These are phyloP conservation scores for Carex parvula DNA, from an alignment of 176 grass and related monocot species.

Conservation along the genomic window DNA sequence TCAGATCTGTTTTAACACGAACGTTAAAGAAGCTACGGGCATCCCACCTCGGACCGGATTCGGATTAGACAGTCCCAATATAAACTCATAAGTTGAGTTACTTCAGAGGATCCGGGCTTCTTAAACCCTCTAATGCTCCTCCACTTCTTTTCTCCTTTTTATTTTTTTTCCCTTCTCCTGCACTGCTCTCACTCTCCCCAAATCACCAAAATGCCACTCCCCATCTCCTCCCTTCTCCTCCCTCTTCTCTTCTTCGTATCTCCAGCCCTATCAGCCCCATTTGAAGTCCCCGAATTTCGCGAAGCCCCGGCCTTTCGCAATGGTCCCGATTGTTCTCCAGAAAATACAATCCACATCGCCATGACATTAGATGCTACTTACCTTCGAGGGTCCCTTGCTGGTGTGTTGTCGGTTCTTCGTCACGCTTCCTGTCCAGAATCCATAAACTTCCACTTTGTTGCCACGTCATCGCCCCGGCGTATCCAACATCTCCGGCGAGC, in stretches of 20 bases:
- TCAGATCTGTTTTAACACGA: no score
- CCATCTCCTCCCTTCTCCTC: constrained; percentile 9
- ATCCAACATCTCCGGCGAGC: constrained; percentile 51
- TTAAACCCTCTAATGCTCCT: neutral
- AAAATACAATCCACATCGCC: constrained; percentile 77
- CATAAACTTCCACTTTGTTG: constrained; percentile 80
- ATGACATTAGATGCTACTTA: constrained; percentile 98
- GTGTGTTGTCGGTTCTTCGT: constrained; percentile 85
- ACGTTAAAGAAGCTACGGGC: no score
- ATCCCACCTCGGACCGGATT: no score
- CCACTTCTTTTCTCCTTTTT: neutral
- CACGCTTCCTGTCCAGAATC: constrained; percentile 95
- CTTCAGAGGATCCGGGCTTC: no score
- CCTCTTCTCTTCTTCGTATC: constrained; percentile 7
- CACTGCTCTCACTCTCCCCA: constrained; percentile 3
- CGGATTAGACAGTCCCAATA: no score
- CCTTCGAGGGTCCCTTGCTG: constrained; percentile 84
- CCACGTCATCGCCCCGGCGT: constrained; percentile 63
- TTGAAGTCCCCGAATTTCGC: constrained; percentile 64
- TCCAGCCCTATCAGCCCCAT: constrained; percentile 18
- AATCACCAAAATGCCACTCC: constrained; percentile 30
- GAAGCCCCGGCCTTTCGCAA: constrained; percentile 95
- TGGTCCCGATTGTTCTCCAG: constrained; percentile 48
- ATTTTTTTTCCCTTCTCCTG: no score
- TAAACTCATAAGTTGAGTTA: no score